Conservation (phyloP, 1,284 basidiomycete species). For the Leccinum subfulvum region DNA sequence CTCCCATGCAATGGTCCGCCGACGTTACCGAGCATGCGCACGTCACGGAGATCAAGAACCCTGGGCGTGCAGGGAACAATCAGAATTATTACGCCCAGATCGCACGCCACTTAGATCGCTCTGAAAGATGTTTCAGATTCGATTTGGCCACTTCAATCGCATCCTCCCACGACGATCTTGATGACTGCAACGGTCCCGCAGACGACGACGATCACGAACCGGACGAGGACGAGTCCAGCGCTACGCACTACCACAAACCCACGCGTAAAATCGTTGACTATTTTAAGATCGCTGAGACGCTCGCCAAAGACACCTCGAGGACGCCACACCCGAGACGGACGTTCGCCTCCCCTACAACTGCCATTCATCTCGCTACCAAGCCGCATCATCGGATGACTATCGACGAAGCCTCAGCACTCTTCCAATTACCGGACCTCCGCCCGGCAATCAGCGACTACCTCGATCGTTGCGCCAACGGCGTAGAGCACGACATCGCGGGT, state of each 20-base stretch:
- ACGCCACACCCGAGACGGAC: background rate
- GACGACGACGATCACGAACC: background rate
- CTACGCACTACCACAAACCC: background rate
- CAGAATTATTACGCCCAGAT: background rate
- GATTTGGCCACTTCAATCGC: background rate
- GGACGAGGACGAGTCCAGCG: background rate
- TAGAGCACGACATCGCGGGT: background rate
- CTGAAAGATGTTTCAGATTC: background rate
- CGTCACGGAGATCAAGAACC: background rate
- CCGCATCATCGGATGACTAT: background rate
- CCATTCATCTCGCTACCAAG: background rate
- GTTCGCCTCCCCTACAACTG: background rate
- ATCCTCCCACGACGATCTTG: background rate
- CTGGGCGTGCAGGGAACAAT: background rate
- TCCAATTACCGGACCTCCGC: background rate
- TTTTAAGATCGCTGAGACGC: background rate
- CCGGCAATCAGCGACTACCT: background rate
- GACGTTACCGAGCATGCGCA: background rate
- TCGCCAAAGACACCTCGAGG: background rate
- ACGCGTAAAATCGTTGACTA: background rate
- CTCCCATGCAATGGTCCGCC: background rate
- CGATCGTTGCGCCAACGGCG: background rate
- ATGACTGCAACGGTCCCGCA: background rate
- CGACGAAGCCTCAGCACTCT: background rate
- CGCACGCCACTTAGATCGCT: background rate